These are phyloP conservation scores for Phoma sp. DNA, from an alignment of 2,329 filamentous ascomycete species.

Conservation along the genomic window DNA sequence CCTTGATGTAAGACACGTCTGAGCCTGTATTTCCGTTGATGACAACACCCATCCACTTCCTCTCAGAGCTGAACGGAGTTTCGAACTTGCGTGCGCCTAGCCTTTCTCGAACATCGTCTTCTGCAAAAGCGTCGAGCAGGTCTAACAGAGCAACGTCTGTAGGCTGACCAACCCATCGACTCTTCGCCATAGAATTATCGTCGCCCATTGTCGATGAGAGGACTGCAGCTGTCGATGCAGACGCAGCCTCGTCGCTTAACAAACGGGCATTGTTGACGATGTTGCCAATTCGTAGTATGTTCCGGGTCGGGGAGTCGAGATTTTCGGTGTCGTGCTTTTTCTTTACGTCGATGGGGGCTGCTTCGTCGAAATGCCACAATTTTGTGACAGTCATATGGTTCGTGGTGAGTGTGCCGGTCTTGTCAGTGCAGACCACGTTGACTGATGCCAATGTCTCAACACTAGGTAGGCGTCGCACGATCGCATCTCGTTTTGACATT, in stretches of 20 bases:
- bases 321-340: slow-evolving; percentile 61
- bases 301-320: slow-evolving; percentile 76
- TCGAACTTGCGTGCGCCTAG: slow-evolving; percentile 84
- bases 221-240: slow-evolving; percentile 76
- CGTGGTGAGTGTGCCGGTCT: slow-evolving; percentile 93
- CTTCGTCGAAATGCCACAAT: slow-evolving; percentile 89
- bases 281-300: slow-evolving; percentile 89
- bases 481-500: slow-evolving; percentile 95
- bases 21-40: slow-evolving; percentile 67
- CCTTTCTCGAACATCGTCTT: slow-evolving; percentile 88
- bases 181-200: slow-evolving; percentile 71
- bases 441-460: slow-evolving; percentile 98
- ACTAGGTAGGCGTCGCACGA: slow-evolving; percentile 93
- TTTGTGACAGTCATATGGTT: slow-evolving; percentile 99
- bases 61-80: slow-evolving; percentile 93
- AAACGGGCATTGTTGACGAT: slow-evolving; percentile 94
- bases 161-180: slow-evolving; percentile 94
- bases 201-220: slow-evolving; percentile 82
- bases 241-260: slow-evolving; percentile 73
- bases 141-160: slow-evolving; percentile 98
- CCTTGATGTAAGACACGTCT: slow-evolving; percentile 94
- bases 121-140: slow-evolving; percentile 86
- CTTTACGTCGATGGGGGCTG: slow-evolving; percentile 63
- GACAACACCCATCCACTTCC: slow-evolving; percentile 99
- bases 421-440: slow-evolving; percentile 99